Base-by-base conservation (phyloP, 164 flowering plant genomes). In the Paratinospora sagittata region DNA sequence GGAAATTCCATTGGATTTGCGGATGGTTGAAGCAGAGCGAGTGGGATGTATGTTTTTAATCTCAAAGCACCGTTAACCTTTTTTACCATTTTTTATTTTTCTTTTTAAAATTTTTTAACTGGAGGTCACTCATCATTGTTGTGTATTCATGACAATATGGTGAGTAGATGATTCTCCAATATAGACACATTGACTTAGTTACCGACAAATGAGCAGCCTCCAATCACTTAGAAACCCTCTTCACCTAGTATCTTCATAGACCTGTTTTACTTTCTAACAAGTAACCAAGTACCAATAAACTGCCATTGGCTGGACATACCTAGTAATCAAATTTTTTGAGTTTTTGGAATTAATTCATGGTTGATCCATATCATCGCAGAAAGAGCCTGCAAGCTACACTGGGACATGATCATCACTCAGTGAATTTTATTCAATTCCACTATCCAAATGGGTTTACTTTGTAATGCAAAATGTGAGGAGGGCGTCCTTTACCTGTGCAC, bases 21-120 rank as follows among this genome's bases (percentile, higher is more conserved):
- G 89, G 23, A 89, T 96, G 99, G 74, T 88, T 72, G 99, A 96
- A 85, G 97, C 98, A 65, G 98, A 88, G 77, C 82, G 84, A 65
- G 84, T 95, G 80, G 99, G 99, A 77, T 92, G 98, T 95, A 86
- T 49, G 97, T 81, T 66, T 73, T 49, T 3, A 9, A 27, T 19
- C 55, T 27, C 45, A 21, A 17, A 19, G n/a, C 37, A 4, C 30
- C 63, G 17, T 52, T 23, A 33, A 2, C 3, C n/a, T 27, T 30
- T 1, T 1, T 30, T 30, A 30, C 34, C 34, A 30, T 1, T 30
- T 30, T 30, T 30, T 4, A 1, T 30, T 36, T 41, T 65, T 23
- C 23, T 65, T 34, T 65, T 10, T 34, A n/a, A n/a, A n/a, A n/a
- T 58, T 26, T 34, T 23, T 3, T 43, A 9, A 47, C 66, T 33